These are phyloP conservation scores for Fusarium falciforme DNA, from an alignment of 2,329 filamentous ascomycete genomes.

Conservation along the genomic window DNA sequence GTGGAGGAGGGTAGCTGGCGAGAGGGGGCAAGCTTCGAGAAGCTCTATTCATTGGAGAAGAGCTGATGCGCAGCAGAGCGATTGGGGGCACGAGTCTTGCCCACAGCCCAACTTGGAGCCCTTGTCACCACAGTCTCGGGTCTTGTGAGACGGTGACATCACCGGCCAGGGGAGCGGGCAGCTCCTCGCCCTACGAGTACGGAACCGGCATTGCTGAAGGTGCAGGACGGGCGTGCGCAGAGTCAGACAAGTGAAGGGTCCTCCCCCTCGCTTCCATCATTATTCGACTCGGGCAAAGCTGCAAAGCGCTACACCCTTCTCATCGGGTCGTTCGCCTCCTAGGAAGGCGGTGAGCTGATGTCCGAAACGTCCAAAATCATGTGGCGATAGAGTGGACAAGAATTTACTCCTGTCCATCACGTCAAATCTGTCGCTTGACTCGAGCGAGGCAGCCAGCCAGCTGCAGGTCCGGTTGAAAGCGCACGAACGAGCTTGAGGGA, in stretches of 20 bases:
- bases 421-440: conserved; percentile 6
- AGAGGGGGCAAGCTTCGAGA: conserved; percentile 4
- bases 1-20: neutral
- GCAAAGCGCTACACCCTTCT: conserved; percentile 15
- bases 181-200: conserved; percentile 28
- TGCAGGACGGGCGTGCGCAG: conserved; percentile 23
- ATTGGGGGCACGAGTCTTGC: neutral
- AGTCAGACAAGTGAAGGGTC: conserved; percentile 28
- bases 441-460: neutral
- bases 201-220: conserved; percentile 2
- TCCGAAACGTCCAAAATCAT: conserved; percentile 23
- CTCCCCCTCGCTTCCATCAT: conserved; percentile 25
- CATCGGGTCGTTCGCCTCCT: conserved; percentile 7
- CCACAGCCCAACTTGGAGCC: conserved; percentile 4
- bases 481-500: conserved; percentile 5
- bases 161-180: conserved; percentile 32
- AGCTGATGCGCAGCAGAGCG: conserved; percentile 10
- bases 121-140: conserved; percentile 38
- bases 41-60: conserved; percentile 2
- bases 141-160: conserved; percentile 43
- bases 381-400: conserved; percentile 12
- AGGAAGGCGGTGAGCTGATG: conserved; percentile 33
- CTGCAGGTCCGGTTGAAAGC: conserved; percentile 11
- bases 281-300: conserved; percentile 22
- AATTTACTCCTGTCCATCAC: conserved; percentile 5